Base-by-base conservation (phyloP, 495 filamentous ascomycete species). In the Trichoderma gamsii region DNA sequence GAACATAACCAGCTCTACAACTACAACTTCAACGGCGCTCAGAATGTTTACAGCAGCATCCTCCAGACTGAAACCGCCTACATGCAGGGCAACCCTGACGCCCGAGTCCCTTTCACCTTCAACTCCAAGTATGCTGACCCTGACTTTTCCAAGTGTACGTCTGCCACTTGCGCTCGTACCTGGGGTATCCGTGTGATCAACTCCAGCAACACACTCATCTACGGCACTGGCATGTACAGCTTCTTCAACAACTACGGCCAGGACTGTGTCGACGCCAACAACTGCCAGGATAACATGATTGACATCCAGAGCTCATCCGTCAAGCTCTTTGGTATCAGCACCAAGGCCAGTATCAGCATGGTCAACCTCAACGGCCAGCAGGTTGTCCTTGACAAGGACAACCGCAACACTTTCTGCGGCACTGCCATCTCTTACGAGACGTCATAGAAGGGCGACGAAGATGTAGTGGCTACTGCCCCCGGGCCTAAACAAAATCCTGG, bases 1-100 rank as follows among this genome's bases (percentile, higher is more conserved):
- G 94, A 98, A 80, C 94, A 98, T 81, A 90, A 86, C 73, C 87
- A 91, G 71, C 81, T 98, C 13, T 97, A 97, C 86, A 85, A 86
- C 77, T 97, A 96, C 79, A 89, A 97, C 76, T 79, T 98, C 73
- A 79, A 85, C 70, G 89, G 89, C 70, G 91, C 93, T 1, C 81
- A 88, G 75, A 90, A 94, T 75, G 81, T 96, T 70, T 97, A 91
- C 79, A 90, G 94, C 80, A 89, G 86, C 3, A 79, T 91, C 46
- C 94, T 96, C 71, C 94, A 98, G 78, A 89, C 92, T 23, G 94
- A 98, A 76, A 97, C 94, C 1, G 90, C 93, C 15, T 97, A 98
- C 81, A 93, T 88, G 82, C 92, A 96, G 78, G 83, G 86, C 73
- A 97, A 97, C 82, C 93, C 94, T 0, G 82, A 85, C 69, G 86